Percentiles rank a stretch among this genome's conserved stretches.
phyloP scores from a whole-genome alignment of 345 rosid genomes.

The Citrus sp. region DNA sequence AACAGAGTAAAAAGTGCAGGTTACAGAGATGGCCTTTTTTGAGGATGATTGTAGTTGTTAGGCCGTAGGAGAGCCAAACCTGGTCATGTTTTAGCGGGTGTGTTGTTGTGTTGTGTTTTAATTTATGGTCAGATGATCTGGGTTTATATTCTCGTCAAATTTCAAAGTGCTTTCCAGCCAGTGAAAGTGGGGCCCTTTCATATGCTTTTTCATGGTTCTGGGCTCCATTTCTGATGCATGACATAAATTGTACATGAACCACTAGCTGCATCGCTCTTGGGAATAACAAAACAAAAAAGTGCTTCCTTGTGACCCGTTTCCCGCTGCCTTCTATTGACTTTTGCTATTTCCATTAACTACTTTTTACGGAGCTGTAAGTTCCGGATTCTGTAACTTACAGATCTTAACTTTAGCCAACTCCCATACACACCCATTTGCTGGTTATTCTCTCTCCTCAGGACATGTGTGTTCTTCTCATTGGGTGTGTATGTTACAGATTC shows the following conservation, averaged over 20 bases:
- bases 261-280: constrained; percentile 4
- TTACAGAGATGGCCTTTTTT: not conserved
- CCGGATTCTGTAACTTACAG: too few species aligned
- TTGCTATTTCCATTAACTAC: not conserved
- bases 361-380: not conserved
- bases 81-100: not conserved
- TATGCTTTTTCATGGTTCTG: constrained; percentile 19
- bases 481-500: too few species aligned
- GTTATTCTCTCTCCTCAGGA: too few species aligned
- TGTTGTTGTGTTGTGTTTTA: not conserved
- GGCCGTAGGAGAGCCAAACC: not conserved
- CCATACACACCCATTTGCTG: too few species aligned
- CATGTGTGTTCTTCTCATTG: too few species aligned
- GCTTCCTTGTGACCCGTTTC: not conserved
- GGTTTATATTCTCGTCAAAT: constrained; percentile 22
- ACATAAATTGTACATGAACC: constrained; percentile 17
- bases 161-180: constrained; percentile 47
- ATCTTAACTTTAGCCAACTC: too few species aligned
- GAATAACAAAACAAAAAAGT: not conserved
- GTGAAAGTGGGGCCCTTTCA: constrained; percentile 23
- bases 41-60: not conserved
- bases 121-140: constrained; percentile 4
- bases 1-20: constrained; percentile 1
- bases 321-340: not conserved
- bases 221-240: constrained; percentile 23